Evolutionary conservation across 495 filamentous ascomycete genomes (phyloP), one percentile per base, ranked within the genome.

Genomic region (Evernia prunastri): DNA sequence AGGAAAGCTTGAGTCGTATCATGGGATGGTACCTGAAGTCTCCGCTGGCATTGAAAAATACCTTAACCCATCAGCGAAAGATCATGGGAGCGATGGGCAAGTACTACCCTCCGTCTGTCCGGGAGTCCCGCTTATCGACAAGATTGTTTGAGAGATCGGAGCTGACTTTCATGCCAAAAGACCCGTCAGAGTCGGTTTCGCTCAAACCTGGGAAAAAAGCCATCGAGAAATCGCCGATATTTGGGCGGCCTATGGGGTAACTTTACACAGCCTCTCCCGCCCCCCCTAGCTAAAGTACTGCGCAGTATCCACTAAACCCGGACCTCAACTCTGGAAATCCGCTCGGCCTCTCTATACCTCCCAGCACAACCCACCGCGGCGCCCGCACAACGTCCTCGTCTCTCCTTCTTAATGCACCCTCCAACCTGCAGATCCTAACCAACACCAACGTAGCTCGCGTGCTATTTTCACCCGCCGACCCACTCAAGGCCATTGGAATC

Each of bases 311-410:
- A 10, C 9, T 35, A 20, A 57, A 57, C 27, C 54, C 36, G 15
- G 54, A 57, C 20, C 54, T 57, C 10, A 57, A 57, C 15, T 57
- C 31, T 23, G 54, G 54, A 1, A 57, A 57, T 57, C 54, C 54
- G 18, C 31, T 57, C n/a, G 54, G 54, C 17, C 54, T 57, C 18
- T 57, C 54, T 18, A 36, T 36, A 3, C 6, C 54, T 11, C 27
- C 54, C 9, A n/a, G 20, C 17, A 57, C 54, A 36, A 31, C 54
- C 31, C 17, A 57, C 31, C 31, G 27, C n/a, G 54, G 54, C 54
- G 23, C 25, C 36, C 54, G 54, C 18, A 23, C 23, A 33, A 36
- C 54, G 37, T 33, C 54, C 15, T 33, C 54, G 3, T 20, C 31
- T 57, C 54, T 57, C 31, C 54, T 57, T 15, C 54, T 35, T 6